Base-by-base conservation (phyloP, 441 rosid species). In the Gossypium schwendimanii region DNA sequence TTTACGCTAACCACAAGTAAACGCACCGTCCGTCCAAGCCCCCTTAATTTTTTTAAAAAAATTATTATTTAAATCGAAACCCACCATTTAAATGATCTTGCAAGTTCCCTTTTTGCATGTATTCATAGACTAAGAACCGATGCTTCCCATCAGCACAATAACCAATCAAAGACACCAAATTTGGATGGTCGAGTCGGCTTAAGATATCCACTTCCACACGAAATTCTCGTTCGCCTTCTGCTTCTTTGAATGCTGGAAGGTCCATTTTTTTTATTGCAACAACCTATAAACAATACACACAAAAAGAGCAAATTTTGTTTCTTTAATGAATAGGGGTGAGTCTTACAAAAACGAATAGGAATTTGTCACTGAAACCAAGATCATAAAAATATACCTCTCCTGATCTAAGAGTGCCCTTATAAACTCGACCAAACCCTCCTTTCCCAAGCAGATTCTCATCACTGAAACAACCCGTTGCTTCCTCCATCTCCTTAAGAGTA, bases 361-460 rank as follows among this genome's bases (percentile, higher is more conserved):
- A 31, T 31, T 4, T 31, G 33, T 6, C 33, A 53, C 24, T 0
- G 11, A 53, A 53, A 53, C 26, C 59, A 53, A 53, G 59, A 18
- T 2, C 3, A 18, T 53, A 70, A 24, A 14, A 31, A 31, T 31
- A 31, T 87, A 90, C 96, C 96, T 91, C 92, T 79, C 97, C 97
- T 33, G 97, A 84, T 70, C 87, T 85, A 79, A 55, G 60, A 55
- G 28, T 55, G 6, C 60, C 60, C 31, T 55, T 55, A 21, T 55
- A 55, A 9, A 55, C 60, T 21, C 60, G 60, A 12, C 60, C 60
- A 21, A 55, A 55, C 11, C 60, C 60, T 55, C 60, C 60, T 55
- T 55, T 55, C 28, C 60, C 60, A 55, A 55, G 60, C 14, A 55
- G 28, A 55, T 55, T 55, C 14, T 55, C 60, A 10, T 55, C 60